A percentile compares a stretch with the other conserved stretches of the same genome.
Evolutionary conservation across 176 grass and related monocot genomes (phyloP).

Genomic region (Carex cristatella): DNA sequence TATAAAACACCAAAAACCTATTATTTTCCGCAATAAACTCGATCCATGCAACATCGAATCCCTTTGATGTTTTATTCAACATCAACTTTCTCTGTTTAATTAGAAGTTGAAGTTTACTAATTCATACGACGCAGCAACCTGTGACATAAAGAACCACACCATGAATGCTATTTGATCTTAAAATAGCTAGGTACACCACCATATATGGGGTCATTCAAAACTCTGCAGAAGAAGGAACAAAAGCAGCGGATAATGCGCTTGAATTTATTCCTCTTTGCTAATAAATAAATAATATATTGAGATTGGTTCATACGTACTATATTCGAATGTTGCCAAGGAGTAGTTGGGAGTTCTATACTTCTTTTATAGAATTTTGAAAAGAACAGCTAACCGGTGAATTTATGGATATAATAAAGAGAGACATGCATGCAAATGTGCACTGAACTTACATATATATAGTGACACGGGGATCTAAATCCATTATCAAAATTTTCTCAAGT

Average conservation of each 20-base stretch:
- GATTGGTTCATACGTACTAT: conserved; percentile 3
- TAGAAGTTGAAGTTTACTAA: neutral
- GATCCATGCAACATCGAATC: too few species aligned
- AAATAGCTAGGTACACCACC: neutral
- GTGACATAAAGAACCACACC: neutral
- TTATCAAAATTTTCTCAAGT: conserved; percentile 12
- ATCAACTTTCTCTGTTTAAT: too few species aligned
- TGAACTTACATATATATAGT: neutral
- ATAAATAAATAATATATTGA: neutral
- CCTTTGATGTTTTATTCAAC: too few species aligned
- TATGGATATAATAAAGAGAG: conserved; percentile 7
- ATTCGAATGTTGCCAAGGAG: conserved; percentile 28
- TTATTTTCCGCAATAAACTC: too few species aligned
- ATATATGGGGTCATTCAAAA: conserved; percentile 7
- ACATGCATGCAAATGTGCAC: conserved; percentile 7
- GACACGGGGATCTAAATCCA: neutral
- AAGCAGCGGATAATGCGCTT: conserved; percentile 25
- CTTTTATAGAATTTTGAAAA: conserved; percentile 26
- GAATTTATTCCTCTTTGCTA: conserved; percentile 20
- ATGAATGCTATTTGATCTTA: neutral
- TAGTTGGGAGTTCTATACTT: conserved; percentile 20
- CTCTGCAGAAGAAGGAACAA: conserved; percentile 25
- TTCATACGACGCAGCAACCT: neutral
- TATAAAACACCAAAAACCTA: too few species aligned
- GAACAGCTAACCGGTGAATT: conserved; percentile 20